Base-by-base conservation (phyloP, 208 protist species). In the Lotmaria passim region DNA sequence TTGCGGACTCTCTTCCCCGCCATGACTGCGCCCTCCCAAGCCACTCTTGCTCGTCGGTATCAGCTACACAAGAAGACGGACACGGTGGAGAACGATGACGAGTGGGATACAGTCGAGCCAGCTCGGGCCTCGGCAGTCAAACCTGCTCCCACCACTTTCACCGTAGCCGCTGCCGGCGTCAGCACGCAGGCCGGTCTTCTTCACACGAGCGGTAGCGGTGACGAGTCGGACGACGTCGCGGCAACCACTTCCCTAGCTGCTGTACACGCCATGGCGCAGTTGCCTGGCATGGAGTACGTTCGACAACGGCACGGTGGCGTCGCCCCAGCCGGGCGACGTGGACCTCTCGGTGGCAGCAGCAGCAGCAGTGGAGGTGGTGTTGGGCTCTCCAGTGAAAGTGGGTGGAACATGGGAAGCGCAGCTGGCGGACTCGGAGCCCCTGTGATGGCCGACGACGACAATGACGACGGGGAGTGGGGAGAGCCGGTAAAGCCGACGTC, bases 51-150 rank as follows among this genome's bases (percentile, higher is more conserved):
- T 15, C 46, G 33, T 19, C 41, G 46, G 34, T 62, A 75, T 41
- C 52, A 66, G 34, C 43, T 56, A 8, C 69, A 75, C 23, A 75
- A 75, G 52, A 75, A 75, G 44, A 63, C 11, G 14, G 63, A 77
- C 48, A 61, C 62, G 15, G 0, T 51, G 19, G 47, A 67, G 31
- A 47, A 61, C 12, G 57, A 52, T 8, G 56, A 44, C 15, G 46
- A 39, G 10, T 55, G 39, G 44, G 59, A 26, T 11, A 21, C 30
- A 8, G 59, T 50, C 15, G 59, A 50, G 34, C 53, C 41, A 1
- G 10, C 7, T 21, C 15, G 15, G 12, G n/a, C 39, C 19, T 10
- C 53, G 41, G 19, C 39, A 21, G 14, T 19, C 21, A 50, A 72
- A 26, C 3, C 17, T 7, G 7, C 21, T 8, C 3, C 55, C 24